Evolutionary conservation across 2,329 filamentous ascomycete genomes (phyloP).

Genomic region (Monosporascus sp.): DNA sequence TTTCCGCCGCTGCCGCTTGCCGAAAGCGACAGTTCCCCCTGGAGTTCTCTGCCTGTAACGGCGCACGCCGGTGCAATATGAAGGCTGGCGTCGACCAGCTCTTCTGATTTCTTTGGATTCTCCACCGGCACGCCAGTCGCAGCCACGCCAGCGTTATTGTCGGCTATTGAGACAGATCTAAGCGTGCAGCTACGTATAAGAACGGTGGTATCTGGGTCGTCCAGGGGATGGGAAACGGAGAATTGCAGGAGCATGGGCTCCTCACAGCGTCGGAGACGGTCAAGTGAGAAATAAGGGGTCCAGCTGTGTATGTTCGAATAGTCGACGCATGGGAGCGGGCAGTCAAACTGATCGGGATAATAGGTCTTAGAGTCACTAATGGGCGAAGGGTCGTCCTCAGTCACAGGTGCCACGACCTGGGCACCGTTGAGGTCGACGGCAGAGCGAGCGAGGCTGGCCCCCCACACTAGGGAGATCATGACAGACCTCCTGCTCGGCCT

Average conservation of each 20-base stretch:
- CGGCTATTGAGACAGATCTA: background rate
- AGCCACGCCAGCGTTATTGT: background rate
- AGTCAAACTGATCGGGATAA: slow-evolving; percentile 15
- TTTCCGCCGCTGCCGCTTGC: background rate
- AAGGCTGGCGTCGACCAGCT: background rate
- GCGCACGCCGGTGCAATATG: background rate
- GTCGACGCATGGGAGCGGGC: slow-evolving; percentile 12
- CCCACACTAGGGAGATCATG: too few relatives aligned
- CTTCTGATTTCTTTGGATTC: background rate
- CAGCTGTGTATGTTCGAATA: slow-evolving; percentile 16
- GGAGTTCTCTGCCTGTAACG: background rate
- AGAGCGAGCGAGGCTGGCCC: slow-evolving; percentile 1
- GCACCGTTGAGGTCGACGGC: slow-evolving; percentile 13
- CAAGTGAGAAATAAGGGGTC: slow-evolving; percentile 15
- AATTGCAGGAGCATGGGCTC: slow-evolving; percentile 11
- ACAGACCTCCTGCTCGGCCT: too few relatives aligned
- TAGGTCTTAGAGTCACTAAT: slow-evolving; percentile 13
- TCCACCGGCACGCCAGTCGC: background rate
- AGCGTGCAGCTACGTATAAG: slow-evolving; percentile 10
- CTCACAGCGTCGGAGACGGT: slow-evolving; percentile 13
- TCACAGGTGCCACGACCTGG: slow-evolving; percentile 4
- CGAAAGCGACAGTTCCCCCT: background rate
- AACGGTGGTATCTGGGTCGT: slow-evolving; percentile 3
- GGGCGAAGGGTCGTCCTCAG: slow-evolving; percentile 11
- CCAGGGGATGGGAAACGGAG: slow-evolving; percentile 6